Conservation (phyloP, 2,329 filamentous ascomycete species). For the Lachnum nothofagi region DNA sequence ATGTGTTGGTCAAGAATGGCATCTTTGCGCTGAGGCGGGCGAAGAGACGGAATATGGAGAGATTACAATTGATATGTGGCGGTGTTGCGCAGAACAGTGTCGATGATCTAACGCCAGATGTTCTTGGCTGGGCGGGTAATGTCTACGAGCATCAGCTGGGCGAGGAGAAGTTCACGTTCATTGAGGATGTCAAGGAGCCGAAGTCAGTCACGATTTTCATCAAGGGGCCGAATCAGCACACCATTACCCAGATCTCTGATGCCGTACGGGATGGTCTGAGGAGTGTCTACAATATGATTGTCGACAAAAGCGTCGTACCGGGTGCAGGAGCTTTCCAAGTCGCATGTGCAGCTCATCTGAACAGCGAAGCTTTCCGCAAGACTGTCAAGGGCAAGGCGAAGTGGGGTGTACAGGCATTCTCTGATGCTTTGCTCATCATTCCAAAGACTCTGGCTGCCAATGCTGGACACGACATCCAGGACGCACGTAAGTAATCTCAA, state of each 20-base stretch:
- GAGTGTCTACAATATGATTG: conserved; percentile 99
- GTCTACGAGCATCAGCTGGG: conserved; percentile 97
- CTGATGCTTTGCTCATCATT: conserved; percentile 89
- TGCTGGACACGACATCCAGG: conserved; percentile 92
- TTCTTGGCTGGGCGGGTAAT: conserved; percentile 90
- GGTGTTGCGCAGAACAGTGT: conserved; percentile 92
- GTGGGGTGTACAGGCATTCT: conserved; percentile 90
- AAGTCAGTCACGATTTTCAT: conserved; percentile 97
- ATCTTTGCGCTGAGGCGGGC: conserved; percentile 90
- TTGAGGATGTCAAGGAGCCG: conserved; percentile 97
- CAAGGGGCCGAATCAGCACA: conserved; percentile 96
- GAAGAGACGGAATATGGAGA: conserved; percentile 98
- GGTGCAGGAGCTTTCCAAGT: conserved; percentile 95
- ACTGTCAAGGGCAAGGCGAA: conserved; percentile 97
- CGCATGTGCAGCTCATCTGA: conserved; percentile 80
- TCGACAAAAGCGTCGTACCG: conserved; percentile 92
- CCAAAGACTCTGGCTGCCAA: conserved; percentile 97
- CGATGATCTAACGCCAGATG: conserved; percentile 80
- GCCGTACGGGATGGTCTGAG: conserved; percentile 91
- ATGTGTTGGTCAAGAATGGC: conserved; percentile 95
- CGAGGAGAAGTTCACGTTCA: conserved; percentile 98
- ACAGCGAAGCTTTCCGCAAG: conserved; percentile 79
- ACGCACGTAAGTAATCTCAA: conserved; percentile 64
- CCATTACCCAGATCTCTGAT: conserved; percentile 93
- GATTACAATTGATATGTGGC: conserved; percentile 89